These are phyloP conservation scores for Erysiphe pulchra DNA, from an alignment of 2,329 filamentous ascomycete species.

Conservation along the genomic window DNA sequence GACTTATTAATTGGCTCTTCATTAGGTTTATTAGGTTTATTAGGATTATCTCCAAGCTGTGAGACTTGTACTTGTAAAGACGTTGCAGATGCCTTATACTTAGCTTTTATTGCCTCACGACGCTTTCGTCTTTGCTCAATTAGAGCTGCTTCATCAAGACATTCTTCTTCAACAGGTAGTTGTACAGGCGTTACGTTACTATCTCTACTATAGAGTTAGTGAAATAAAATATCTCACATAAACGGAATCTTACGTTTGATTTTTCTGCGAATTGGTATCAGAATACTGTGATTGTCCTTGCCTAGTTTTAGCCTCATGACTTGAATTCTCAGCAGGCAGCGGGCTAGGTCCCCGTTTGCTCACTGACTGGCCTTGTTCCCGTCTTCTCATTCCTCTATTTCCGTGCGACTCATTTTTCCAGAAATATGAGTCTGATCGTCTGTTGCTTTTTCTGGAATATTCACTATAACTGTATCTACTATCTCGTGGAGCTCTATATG, in stretches of 20 bases:
- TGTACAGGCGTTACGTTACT: constrained; percentile 15
- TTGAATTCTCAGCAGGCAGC: constrained; percentile 30
- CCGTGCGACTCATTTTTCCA: constrained; percentile 8
- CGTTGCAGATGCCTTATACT: constrained; percentile 44
- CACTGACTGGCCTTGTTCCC: constrained; percentile 30
- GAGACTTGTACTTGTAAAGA: constrained; percentile 44
- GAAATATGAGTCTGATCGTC: constrained; percentile 4
- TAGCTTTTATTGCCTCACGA: constrained; percentile 64
- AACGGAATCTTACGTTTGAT: neutral
- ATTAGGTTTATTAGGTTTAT: constrained; percentile 8
- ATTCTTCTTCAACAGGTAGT: constrained; percentile 22
- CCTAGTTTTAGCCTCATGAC: constrained; percentile 41
- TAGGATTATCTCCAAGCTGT: constrained; percentile 13
- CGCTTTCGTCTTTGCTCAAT: constrained; percentile 67
- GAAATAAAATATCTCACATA: neutral
- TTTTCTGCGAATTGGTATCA: neutral
- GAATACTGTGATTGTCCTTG: constrained; percentile 24
- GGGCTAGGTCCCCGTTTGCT: constrained; percentile 35
- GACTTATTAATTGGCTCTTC: neutral
- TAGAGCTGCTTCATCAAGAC: constrained; percentile 56
- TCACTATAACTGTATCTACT: constrained; percentile 6
- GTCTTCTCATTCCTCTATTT: constrained; percentile 19
- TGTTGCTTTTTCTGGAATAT: constrained; percentile 6
- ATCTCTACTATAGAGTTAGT: neutral
- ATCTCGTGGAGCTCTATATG: constrained; percentile 16